phyloP scores from a whole-genome alignment of 2,329 filamentous ascomycete species.

The Aspergillus novoparasiticus region DNA sequence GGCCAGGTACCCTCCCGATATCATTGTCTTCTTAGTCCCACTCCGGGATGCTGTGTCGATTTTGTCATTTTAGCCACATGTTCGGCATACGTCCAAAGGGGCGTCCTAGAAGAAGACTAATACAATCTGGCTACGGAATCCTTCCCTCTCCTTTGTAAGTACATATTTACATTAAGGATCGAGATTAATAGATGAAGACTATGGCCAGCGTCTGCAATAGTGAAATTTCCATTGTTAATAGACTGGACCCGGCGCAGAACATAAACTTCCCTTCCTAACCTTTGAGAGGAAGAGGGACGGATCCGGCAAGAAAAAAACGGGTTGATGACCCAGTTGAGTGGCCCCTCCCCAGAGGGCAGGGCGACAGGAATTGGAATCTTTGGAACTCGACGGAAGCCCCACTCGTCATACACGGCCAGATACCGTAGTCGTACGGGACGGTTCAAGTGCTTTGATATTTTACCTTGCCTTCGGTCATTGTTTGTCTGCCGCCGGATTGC shows the following conservation, averaged over 20 bases:
- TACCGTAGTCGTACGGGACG: slow-evolving; percentile 9
- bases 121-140: background rate
- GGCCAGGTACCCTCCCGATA: background rate
- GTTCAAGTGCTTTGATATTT: slow-evolving; percentile 10
- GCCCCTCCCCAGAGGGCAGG: slow-evolving; percentile 1
- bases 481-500: background rate
- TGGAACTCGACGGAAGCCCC: slow-evolving; percentile 21
- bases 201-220: background rate
- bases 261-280: slow-evolving; percentile 4
- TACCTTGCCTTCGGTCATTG: background rate
- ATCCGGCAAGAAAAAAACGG: slow-evolving; percentile 2
- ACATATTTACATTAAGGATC: background rate
- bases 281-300: background rate
- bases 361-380: slow-evolving; percentile 18
- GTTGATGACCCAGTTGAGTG: slow-evolving; percentile 7
- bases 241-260: background rate
- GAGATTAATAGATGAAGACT: background rate
- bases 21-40: slow-evolving; percentile 1
- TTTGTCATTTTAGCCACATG: background rate
- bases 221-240: background rate
- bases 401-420: slow-evolving; percentile 8
- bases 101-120: background rate
- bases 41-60: background rate
- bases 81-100: background rate
- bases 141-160: background rate